Evolutionary conservation across 306 rosid genomes (phyloP), one percentile per base, ranked within the genome.

Genomic region (Acacia acuminata): DNA sequence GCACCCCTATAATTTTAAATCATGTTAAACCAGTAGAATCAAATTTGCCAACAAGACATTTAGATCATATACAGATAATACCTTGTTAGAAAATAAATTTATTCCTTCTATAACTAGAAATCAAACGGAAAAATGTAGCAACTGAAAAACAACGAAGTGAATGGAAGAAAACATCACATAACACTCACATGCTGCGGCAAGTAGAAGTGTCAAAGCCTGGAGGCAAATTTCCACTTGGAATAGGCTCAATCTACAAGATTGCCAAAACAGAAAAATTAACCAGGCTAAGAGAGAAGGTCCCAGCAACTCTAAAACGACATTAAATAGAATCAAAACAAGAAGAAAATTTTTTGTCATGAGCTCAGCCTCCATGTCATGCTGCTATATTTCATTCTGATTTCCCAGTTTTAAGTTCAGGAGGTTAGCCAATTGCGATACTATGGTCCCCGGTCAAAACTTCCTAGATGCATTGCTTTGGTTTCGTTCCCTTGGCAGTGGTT

Each of bases 151-250:
- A 44, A 56, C 7, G 15, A 80, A 40, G 40, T 30, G 70, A 64
- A 64, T 13, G 40, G 38, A 71, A 50, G 38, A 71, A 24, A 71
- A 71, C 10, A 12, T n/a, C 6, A 15, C 36, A 44, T 24, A 83
- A 40, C 85, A 89, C 92, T 87, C 80, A 89, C 92, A 89, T 89
- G 42, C 90, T 89, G 63, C 90, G 85, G 81, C 92, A 89, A 68
- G 92, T 75, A 76, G 90, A 36, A 12, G 89, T 25, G 79, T 89
- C 92, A 87, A 89, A 89, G 67, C 92, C 92, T 63, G 92, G 90
- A 77, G 92, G 92, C 80, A 89, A 85, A 85, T 87, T 89, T 82
- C 92, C 92, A 73, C 92, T 73, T 61, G 92, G 90, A 65, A 89
- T 83, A 71, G 92, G 92, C 76, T 89, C 92, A 88, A 89, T 89